Evolutionary conservation across 805 yeast genomes (phyloP).

Genomic region (Nematodospora valgi): DNA sequence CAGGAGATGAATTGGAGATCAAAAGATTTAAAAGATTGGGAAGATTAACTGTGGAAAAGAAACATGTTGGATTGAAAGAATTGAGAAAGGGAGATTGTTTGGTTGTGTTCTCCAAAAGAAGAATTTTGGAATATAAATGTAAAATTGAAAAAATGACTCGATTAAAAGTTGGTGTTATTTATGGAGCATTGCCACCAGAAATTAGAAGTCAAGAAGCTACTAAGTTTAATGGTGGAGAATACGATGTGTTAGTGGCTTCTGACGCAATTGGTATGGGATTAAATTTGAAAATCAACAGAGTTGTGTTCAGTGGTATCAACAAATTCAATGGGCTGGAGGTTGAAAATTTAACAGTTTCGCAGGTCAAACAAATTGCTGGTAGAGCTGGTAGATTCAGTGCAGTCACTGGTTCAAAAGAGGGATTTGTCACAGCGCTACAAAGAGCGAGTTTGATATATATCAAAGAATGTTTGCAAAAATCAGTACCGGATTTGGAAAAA

Average conservation of each 20-base stretch:
- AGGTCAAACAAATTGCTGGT: conserved; percentile 90
- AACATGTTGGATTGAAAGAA: conserved; percentile 30
- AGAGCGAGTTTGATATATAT: conserved; percentile 44
- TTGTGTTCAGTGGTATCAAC: conserved; percentile 63
- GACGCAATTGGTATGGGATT: conserved; percentile 99
- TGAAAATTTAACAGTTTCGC: conserved; percentile 53
- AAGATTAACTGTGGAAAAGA: conserved; percentile 51
- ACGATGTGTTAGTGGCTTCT: conserved; percentile 85
- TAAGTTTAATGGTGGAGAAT: conserved; percentile 72
- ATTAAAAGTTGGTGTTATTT: conserved; percentile 78
- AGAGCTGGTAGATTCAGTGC: conserved; percentile 80
- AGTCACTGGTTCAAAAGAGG: conserved; percentile 35
- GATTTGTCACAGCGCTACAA: conserved; percentile 53
- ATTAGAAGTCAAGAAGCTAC: conserved; percentile 82
- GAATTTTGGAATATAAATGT: conserved; percentile 66
- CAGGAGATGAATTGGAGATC: conserved; percentile 80
- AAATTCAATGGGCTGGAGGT: conserved; percentile 69
- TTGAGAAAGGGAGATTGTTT: conserved; percentile 80
- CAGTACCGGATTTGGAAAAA: conserved; percentile 47
- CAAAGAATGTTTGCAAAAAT: conserved; percentile 44
- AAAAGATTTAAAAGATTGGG: conserved; percentile 75
- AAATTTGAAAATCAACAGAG: conserved; percentile 76
- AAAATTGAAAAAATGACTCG: conserved; percentile 62
- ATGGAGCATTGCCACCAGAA: conserved; percentile 96
- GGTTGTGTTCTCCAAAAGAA: conserved; percentile 77